Base-by-base conservation (phyloP, 768 basidiomycete genomes). In the Suillus hirtellus region DNA sequence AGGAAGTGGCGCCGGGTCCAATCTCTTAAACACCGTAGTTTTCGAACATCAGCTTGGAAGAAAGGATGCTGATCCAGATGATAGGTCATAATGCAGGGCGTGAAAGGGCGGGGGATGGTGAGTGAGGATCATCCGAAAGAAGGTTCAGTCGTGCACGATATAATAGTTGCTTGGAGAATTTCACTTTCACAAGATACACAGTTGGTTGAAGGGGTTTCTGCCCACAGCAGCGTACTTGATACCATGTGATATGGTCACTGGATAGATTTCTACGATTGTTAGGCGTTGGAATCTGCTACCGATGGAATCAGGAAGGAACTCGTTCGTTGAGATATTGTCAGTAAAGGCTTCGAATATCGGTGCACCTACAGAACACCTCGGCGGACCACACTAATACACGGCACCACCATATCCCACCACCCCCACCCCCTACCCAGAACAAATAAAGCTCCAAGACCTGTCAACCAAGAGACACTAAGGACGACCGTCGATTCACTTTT, bases 381-480 rank as follows among this genome's bases (percentile, higher is more conserved):
- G 7, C 43, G 9, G 1, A 21, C 6, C 15, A 50, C 27, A 49
- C n/a, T 46, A 11, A 10, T 46, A 46, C 21, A 27, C 7, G 14
- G 14, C 15, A 50, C 15, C 24, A 17, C 14, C 10, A 52, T 52
- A 31, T 61, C 27, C 61, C 58, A 60, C 19, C 53, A 50, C 19
- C 55, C 61, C 61, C 61, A 62, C 11, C 9, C 24, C 19, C 42
- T 59, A 15, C 58, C 58, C 55, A 62, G 37, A 14, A 62, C 58
- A 43, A 62, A 62, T n/a, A 46, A 19, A 34, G 61, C 61, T 6
- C 40, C 38, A n/a, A 46, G 14, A 15, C 38, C 19, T 9, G 42
- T 42, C 40, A 46, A 12, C 38, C 38, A 59, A 15, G 54, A 58
- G 19, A 62, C 60, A 15, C n/a, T 21, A 17, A 56, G 55, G 2